phyloP scores from a whole-genome alignment of 2,329 filamentous ascomycete species.

The Leptographium lundbergii region DNA sequence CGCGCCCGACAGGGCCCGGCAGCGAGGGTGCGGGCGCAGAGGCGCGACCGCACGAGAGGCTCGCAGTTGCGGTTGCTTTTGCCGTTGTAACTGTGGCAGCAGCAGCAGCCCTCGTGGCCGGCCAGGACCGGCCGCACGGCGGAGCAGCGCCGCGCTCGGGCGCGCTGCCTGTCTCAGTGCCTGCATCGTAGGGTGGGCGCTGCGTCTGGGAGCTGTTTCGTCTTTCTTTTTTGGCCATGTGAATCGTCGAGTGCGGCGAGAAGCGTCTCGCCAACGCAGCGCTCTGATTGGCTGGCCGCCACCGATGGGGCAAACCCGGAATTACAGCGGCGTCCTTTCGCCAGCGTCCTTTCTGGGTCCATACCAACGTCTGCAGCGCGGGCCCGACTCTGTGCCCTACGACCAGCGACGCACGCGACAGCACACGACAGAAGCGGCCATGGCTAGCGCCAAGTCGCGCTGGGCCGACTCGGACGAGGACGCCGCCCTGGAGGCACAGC shows the following conservation, averaged over 20 bases:
- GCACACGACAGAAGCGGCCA: constrained; percentile 17
- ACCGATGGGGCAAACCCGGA: too few relatives aligned
- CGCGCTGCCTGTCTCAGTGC: neutral
- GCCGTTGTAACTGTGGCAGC: neutral
- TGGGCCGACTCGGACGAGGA: constrained; percentile 85
- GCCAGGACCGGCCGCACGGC: too few relatives aligned
- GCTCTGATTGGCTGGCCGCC: constrained; percentile 5
- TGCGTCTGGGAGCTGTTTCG: neutral
- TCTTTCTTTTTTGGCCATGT: neutral
- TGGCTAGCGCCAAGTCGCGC: constrained; percentile 59
- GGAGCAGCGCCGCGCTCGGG: neutral
- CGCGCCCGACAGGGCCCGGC: constrained; percentile 13
- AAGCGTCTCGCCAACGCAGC: neutral
- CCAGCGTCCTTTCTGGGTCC: too few relatives aligned
- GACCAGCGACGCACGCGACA: too few relatives aligned
- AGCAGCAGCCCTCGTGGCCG: neutral
- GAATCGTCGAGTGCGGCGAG: too few relatives aligned
- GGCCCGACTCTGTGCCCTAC: too few relatives aligned
- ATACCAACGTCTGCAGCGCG: too few relatives aligned
- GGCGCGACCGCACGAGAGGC: neutral
- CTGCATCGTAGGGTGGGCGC: neutral
- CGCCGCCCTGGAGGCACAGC: constrained; percentile 55
- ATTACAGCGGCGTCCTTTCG: too few relatives aligned
- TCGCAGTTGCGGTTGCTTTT: neutral
- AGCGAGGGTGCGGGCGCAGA: too few relatives aligned